Evolutionary conservation across 805 yeast genomes (phyloP).

Genomic region (Cyberlindnera nakhonratchasimensis): DNA sequence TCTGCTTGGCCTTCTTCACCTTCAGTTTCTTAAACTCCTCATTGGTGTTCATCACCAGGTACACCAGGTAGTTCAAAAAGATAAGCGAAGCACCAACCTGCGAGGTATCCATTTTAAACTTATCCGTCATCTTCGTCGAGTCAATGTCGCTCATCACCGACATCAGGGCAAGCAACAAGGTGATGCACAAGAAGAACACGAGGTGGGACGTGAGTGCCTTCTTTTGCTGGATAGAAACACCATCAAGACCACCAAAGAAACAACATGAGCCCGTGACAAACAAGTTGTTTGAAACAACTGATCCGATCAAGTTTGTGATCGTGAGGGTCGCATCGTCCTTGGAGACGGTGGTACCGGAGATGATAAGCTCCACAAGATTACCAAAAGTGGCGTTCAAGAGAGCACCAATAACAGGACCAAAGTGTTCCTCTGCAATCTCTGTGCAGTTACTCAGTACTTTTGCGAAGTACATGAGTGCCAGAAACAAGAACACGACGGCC

Average conservation of each 20-base stretch:
- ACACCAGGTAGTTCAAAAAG: slow-evolving; percentile 21
- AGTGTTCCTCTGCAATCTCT: slow-evolving; percentile 24
- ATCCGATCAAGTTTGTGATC: slow-evolving; percentile 47
- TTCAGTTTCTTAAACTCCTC: slow-evolving; percentile 22
- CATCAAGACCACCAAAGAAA: slow-evolving; percentile 25
- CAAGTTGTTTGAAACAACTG: slow-evolving; percentile 43
- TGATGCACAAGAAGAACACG: slow-evolving; percentile 21
- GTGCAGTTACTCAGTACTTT: slow-evolving; percentile 25
- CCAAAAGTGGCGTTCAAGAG: slow-evolving; percentile 50
- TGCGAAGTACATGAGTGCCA: slow-evolving; percentile 25
- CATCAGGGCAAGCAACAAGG: slow-evolving; percentile 18
- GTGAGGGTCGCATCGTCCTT: slow-evolving; percentile 46
- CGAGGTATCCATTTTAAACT: slow-evolving; percentile 22
- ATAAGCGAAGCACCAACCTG: slow-evolving; percentile 23
- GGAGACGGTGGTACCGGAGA: slow-evolving; percentile 45
- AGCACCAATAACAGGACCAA: slow-evolving; percentile 44
- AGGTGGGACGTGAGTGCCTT: slow-evolving; percentile 18
- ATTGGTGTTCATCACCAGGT: slow-evolving; percentile 21
- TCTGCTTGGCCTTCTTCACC: slow-evolving; percentile 11
- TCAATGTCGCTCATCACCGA: slow-evolving; percentile 21
- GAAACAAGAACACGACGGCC: slow-evolving; percentile 24
- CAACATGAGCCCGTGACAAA: slow-evolving; percentile 30
- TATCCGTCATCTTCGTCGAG: slow-evolving; percentile 9
- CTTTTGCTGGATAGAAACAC: slow-evolving; percentile 14
- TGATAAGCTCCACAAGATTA: slow-evolving; percentile 48